These are phyloP conservation scores for Thozetella sp. DNA, from an alignment of 495 filamentous ascomycete species.

Conservation along the genomic window DNA sequence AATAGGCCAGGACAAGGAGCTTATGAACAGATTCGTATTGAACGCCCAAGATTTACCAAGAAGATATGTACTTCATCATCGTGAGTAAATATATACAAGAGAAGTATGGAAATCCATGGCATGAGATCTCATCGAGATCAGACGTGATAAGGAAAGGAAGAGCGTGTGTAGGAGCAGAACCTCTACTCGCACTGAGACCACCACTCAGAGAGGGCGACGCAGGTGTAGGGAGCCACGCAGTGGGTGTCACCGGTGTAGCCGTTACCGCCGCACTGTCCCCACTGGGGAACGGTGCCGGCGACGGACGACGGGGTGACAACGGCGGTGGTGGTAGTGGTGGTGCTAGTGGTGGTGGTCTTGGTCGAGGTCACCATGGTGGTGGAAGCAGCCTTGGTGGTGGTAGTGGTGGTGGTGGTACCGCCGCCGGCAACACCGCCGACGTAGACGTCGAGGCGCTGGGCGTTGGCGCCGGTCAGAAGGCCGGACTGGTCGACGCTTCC, in stretches of 20 bases:
- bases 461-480: constrained; percentile 26
- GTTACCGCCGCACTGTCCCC: constrained; percentile 21
- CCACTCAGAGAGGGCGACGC: constrained; percentile 4
- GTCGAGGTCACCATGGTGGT: background rate
- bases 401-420: background rate
- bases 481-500: constrained; percentile 31
- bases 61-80: too few relatives aligned
- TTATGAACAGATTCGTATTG: too few relatives aligned
- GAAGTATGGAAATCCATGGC: too few relatives aligned
- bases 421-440: constrained; percentile 19
- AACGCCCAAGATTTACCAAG: too few relatives aligned
- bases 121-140: too few relatives aligned
- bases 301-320: background rate
- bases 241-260: constrained; percentile 23
- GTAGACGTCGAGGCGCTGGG: constrained; percentile 22
- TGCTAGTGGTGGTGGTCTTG: background rate
- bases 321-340: constrained; percentile 5
- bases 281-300: constrained; percentile 7
- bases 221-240: constrained; percentile 21
- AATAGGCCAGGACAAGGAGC: too few relatives aligned
- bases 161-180: too few relatives aligned
- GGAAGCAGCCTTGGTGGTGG: background rate
- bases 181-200: constrained; percentile 19
- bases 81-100: too few relatives aligned
- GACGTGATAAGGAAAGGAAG: too few relatives aligned